A percentile compares a stretch with the other conserved stretches of the same genome.
Conservation (phyloP, 139 green algal species). For the Closterium sp. region DNA sequence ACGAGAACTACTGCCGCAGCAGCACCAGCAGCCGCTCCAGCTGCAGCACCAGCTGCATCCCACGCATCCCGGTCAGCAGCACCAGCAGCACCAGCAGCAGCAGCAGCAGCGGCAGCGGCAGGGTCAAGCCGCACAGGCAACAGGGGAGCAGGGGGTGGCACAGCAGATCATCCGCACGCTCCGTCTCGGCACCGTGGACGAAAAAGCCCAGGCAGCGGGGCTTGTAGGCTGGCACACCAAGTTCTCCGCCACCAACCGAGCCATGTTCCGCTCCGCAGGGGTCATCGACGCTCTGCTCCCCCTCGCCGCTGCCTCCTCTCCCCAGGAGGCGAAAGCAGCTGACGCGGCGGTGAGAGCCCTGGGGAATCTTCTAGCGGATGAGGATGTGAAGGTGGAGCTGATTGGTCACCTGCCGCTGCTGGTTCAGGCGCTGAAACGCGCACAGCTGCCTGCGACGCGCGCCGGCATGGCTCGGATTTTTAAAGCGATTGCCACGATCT, state of each 20-base stretch:
- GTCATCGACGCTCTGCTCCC: background rate
- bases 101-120: background rate
- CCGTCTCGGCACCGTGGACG: background rate
- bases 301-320: background rate
- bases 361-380: background rate
- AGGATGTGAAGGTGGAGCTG: conserved; percentile 1
- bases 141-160: background rate
- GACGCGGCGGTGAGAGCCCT: background rate
- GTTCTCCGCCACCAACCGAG: background rate
- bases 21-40: background rate
- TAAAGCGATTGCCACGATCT: background rate
- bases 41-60: too few species aligned
- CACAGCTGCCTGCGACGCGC: background rate
- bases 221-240: background rate
- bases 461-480: background rate
- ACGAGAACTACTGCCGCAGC: background rate
- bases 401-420: background rate
- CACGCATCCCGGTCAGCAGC: background rate
- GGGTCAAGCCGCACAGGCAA: background rate
- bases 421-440: background rate
- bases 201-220: background rate
- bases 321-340: background rate
- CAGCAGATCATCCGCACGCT: background rate
- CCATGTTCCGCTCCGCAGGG: background rate
- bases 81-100: background rate